These are phyloP conservation scores for Penicillium nordicum DNA, from an alignment of 2,329 filamentous ascomycete genomes.

Conservation along the genomic window DNA sequence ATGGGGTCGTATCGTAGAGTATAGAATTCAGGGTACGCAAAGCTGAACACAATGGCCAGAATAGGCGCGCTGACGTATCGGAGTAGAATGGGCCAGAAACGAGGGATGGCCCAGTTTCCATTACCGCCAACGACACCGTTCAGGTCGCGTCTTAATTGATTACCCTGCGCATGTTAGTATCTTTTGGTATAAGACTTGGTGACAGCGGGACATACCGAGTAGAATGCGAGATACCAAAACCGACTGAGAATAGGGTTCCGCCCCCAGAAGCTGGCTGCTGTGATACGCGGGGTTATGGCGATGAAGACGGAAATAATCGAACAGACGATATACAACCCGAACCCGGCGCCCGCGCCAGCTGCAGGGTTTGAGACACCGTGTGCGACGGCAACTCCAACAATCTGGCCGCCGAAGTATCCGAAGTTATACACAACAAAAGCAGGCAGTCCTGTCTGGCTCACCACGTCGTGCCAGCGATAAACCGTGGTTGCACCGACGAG, in stretches of 20 bases:
- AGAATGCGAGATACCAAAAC: constrained; percentile 56
- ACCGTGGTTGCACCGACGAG: constrained; percentile 52
- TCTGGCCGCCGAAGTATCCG: constrained; percentile 53
- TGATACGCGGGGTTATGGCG: constrained; percentile 41
- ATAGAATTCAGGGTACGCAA: constrained; percentile 52
- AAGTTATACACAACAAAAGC: constrained; percentile 52
- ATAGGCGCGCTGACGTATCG: constrained; percentile 52
- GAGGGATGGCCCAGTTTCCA: constrained; percentile 56
- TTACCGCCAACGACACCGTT: constrained; percentile 54
- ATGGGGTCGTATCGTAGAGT: constrained; percentile 49
- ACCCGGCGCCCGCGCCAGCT: constrained; percentile 51
- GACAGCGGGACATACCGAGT: constrained; percentile 48
- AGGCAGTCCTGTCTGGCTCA: constrained; percentile 48
- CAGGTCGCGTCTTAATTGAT: constrained; percentile 55
- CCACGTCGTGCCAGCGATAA: constrained; percentile 56
- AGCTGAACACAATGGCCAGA: constrained; percentile 52
- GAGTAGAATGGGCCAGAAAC: constrained; percentile 50
- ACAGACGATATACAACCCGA: constrained; percentile 51
- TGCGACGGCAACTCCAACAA: constrained; percentile 51
- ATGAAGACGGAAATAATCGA: constrained; percentile 25
- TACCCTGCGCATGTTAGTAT: constrained; percentile 41
- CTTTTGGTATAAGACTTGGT: too few relatives aligned
- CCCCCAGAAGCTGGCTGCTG: constrained; percentile 45
- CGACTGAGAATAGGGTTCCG: constrained; percentile 37
- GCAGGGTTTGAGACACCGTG: constrained; percentile 42